Evolutionary conservation across 768 basidiomycete species (phyloP), one percentile per base, ranked within the genome.

Genomic region (Lactarius indigo): DNA sequence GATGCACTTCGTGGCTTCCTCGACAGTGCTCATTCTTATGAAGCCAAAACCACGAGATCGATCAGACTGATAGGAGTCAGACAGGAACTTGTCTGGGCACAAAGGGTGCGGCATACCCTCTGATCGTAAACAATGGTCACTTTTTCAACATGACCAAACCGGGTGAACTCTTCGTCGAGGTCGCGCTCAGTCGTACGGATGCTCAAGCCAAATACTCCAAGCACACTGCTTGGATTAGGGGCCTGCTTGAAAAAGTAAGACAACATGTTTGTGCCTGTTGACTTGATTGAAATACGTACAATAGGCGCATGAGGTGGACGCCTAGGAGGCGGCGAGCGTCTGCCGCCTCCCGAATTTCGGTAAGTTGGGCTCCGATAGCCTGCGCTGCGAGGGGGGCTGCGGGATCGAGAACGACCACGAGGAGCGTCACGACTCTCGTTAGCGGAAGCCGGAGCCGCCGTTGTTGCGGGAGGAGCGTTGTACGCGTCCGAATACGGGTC

Each of bases 21-120:
- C 92, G n/a, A 88, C 85, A 42, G 82, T 83, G 17, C 85, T 83
- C 95, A 99, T 98, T 70, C 88, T 89, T 78, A 99, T 96, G 76
- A 99, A 99, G 52, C 96, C 96, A 71, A 99, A 99, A 13, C 96
- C 97, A 68, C 96, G 91, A 61, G 96, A 98, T 64, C 96, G 89
- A 75, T 96, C 95, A 62, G 93, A 92, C 94, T 91, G 78, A 55
- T 59, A 64, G 35, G 3, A 13, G 10, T 37, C 35, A 37, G 35
- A 54, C 42, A 66, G 52, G n/a, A 20, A 44, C 60, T 70, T 26
- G 67, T 70, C 30, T 18, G 62, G 63, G 62, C 26, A 63, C 18
- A 64, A 8, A 56, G 61, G 6, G 2, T 37, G 35, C 4, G 39
- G 84, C 94, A 75, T 74, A 97, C 96, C 77, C 94, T 82, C 77